Evolutionary conservation across 805 yeast species (phyloP), one percentile per base, ranked within the genome.

Genomic region (Schwanniomyces polymorphus): DNA sequence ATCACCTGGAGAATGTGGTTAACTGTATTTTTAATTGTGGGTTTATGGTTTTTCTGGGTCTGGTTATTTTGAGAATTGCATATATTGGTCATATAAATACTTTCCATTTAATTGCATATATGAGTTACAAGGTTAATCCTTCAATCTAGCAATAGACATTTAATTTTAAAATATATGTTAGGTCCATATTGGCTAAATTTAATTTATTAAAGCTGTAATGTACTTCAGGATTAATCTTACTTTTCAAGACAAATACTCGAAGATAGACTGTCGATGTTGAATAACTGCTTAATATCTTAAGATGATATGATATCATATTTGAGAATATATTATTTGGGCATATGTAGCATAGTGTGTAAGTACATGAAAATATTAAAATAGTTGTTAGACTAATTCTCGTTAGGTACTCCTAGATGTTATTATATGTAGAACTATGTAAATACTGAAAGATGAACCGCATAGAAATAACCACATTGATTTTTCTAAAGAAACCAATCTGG

Each of bases 401-500:
- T n/a, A n/a, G n/a, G n/a, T n/a, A n/a, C n/a, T n/a, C n/a, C n/a
- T n/a, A n/a, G n/a, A n/a, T n/a, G n/a, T n/a, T n/a, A n/a, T n/a
- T n/a, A n/a, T n/a, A n/a, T n/a, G n/a, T n/a, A n/a, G n/a, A n/a
- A n/a, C n/a, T n/a, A n/a, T n/a, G n/a, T n/a, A n/a, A n/a, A n/a
- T n/a, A n/a, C n/a, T n/a, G n/a, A 26, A 26, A 26, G 8, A 26
- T 9, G 9, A 26, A 81, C 4, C 74, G 55, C 76, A 79, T 68
- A 17, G 80, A 75, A 37, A 72, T 59, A 0, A 70, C 60, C 18
- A 77, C 75, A 26, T 75, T 74, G 80, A 58, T 51, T 74, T 77
- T 34, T 68, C 57, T 31, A 82, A 57, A 0, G 86, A 86, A 11
- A 75, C 75, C 31, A 81, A 64, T 44, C 79, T 62, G 1, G 81